A percentile compares a stretch with the other conserved stretches of the same genome.
These are phyloP conservation scores for Moesziomyces parantarcticus DNA, from an alignment of 1,284 basidiomycete species.

Conservation along the genomic window DNA sequence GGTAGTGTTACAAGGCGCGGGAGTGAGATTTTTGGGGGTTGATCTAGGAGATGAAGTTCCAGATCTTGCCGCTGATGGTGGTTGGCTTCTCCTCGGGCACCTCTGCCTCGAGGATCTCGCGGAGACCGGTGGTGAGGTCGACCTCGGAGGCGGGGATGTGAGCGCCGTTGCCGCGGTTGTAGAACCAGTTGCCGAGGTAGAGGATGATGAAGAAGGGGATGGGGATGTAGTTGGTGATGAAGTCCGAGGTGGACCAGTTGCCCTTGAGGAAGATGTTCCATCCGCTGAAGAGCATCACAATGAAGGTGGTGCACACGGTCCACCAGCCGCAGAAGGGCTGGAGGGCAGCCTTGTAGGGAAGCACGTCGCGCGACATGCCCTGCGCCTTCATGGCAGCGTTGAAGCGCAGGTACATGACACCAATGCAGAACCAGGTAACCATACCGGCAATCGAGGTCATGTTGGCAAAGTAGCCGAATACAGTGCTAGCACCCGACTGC, in stretches of 20 bases:
- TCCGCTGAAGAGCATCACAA: slow-evolving; percentile 69
- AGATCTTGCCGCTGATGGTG: slow-evolving; percentile 47
- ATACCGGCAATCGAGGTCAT: slow-evolving; percentile 76
- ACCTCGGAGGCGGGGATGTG: slow-evolving; percentile 49
- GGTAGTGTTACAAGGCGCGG: no score
- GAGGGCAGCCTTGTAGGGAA: slow-evolving; percentile 71
- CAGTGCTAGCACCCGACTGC: slow-evolving; percentile 69
- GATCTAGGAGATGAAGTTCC: slow-evolving; percentile 36
- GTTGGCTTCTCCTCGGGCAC: slow-evolving; percentile 40
- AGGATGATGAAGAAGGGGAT: slow-evolving; percentile 80
- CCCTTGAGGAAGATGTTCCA: slow-evolving; percentile 60
- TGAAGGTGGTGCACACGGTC: slow-evolving; percentile 33
- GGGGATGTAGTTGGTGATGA: slow-evolving; percentile 84
- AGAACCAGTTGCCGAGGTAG: slow-evolving; percentile 74
- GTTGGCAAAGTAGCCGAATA: slow-evolving; percentile 74
- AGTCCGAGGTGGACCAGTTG: slow-evolving; percentile 70
- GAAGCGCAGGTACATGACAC: slow-evolving; percentile 80
- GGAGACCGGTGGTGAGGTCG: slow-evolving; percentile 73
- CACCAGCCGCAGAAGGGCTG: slow-evolving; percentile 65
- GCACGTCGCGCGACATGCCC: slow-evolving; percentile 72
- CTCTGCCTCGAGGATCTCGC: slow-evolving; percentile 59
- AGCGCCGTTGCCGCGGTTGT: slow-evolving; percentile 70
- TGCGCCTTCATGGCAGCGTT: slow-evolving; percentile 76
- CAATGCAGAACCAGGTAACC: slow-evolving; percentile 87
- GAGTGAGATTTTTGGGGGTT: slow-evolving; percentile 1